Percentiles rank a stretch among this genome's conserved stretches.
Evolutionary conservation across 768 basidiomycete genomes (phyloP).

Genomic region (Mrakia frigida): DNA sequence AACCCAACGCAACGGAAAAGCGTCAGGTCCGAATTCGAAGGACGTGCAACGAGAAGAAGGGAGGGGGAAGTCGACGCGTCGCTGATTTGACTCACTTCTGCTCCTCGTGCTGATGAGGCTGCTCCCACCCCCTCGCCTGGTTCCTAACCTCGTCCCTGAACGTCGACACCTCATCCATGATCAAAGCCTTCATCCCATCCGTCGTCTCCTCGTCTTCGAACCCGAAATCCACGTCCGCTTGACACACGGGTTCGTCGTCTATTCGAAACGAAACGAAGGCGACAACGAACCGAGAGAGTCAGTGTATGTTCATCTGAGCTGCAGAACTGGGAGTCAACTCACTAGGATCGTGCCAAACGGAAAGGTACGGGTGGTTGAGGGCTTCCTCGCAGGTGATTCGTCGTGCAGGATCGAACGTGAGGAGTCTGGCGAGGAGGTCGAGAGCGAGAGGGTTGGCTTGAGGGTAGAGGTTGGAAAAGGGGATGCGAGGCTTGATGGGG

Average conservation of each 20-base stretch:
- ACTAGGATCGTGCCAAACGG: slow-evolving; percentile 94
- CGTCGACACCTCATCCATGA: slow-evolving; percentile 81
- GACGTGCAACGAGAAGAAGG: neutral
- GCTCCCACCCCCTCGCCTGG: slow-evolving; percentile 64
- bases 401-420: slow-evolving; percentile 94
- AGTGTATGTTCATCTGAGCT: neutral
- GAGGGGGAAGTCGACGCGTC: neutral
- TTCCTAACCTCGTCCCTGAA: slow-evolving; percentile 86
- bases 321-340: neutral
- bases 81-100: neutral
- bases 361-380: slow-evolving; percentile 78
- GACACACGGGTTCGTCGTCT: slow-evolving; percentile 80
- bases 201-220: slow-evolving; percentile 96
- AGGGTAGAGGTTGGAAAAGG: slow-evolving; percentile 87
- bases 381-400: slow-evolving; percentile 95
- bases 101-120: neutral
- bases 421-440: slow-evolving; percentile 82
- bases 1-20: too few species aligned
- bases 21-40: too few species aligned
- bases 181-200: slow-evolving; percentile 93
- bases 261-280: neutral
- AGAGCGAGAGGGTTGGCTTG: slow-evolving; percentile 89
- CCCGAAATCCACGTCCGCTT: slow-evolving; percentile 84
- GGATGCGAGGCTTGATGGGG: slow-evolving; percentile 91
- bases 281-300: neutral